Percentiles rank a stretch among this genome's conserved stretches.
phyloP scores from a whole-genome alignment of 306 rosid species.

The Quercus variabilis region DNA sequence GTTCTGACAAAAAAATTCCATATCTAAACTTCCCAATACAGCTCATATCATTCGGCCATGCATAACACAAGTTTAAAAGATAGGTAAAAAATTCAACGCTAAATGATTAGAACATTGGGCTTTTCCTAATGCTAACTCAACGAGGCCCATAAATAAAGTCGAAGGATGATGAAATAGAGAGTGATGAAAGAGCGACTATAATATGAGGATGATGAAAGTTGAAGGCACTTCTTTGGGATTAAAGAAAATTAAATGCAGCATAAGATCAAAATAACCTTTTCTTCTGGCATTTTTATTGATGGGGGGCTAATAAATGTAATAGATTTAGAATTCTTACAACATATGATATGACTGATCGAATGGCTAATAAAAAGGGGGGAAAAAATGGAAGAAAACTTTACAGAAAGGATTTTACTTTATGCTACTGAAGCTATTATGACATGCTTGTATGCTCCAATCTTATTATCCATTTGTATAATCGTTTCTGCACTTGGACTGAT shows the following conservation, averaged over 20 bases:
- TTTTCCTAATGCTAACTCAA: too few species aligned
- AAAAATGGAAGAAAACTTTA: background rate
- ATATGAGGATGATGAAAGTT: too few species aligned
- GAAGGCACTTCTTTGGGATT: too few species aligned
- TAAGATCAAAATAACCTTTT: background rate
- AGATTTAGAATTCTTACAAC: background rate
- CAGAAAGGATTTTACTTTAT: background rate
- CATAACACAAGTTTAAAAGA: too few species aligned
- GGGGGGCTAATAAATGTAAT: background rate
- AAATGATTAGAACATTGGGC: too few species aligned
- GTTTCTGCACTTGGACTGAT: background rate
- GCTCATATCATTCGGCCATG: too few species aligned
- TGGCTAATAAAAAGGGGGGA: background rate
- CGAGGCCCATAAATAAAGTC: too few species aligned
- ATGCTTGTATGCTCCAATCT: constrained; percentile 9
- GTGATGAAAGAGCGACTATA: too few species aligned
- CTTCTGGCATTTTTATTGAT: background rate
- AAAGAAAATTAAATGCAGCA: background rate
- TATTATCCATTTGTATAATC: background rate
- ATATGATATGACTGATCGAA: background rate
- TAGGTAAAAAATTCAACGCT: too few species aligned
- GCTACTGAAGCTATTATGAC: constrained; percentile 18
- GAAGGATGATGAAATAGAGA: too few species aligned
- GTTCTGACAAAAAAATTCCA: too few species aligned
- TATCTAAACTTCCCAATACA: too few species aligned